Percentiles rank a stretch among this genome's conserved stretches.
Conservation (phyloP, 2,329 filamentous ascomycete species). For the Aspergillus calidoustus region DNA sequence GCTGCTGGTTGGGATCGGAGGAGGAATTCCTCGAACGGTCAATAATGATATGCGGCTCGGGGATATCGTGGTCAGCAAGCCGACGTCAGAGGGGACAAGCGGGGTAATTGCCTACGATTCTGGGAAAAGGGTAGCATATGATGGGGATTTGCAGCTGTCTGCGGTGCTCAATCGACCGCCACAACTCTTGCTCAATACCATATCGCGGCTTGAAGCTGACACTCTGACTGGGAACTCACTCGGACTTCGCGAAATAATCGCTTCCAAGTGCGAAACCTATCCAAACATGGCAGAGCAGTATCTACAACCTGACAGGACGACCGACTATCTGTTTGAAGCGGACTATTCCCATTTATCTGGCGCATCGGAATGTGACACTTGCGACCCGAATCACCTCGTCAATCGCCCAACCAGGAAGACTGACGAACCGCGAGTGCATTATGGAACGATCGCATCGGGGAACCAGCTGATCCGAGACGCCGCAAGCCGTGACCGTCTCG, state of each 20-base stretch:
- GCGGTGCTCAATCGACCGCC: constrained; percentile 8
- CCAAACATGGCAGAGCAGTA: background rate
- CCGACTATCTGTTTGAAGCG: constrained; percentile 2
- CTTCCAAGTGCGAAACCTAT: background rate
- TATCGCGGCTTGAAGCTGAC: background rate
- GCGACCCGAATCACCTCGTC: background rate
- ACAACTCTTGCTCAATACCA: background rate
- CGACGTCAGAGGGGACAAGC: background rate
- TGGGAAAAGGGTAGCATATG: background rate
- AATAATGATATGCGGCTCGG: constrained; percentile 2
- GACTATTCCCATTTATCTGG: background rate
- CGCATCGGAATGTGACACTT: too few species aligned
- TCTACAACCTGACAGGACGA: background rate
- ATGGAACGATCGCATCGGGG: constrained; percentile 11
- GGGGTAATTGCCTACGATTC: constrained; percentile 9
- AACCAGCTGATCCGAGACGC: constrained; percentile 11
- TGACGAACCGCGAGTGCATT: background rate
- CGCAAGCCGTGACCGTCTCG: background rate
- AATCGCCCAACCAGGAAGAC: background rate
- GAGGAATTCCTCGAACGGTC: constrained; percentile 32
- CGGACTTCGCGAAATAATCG: background rate
- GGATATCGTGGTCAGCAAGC: constrained; percentile 10
- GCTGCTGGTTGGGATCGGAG: constrained; percentile 38
- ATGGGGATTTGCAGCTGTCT: background rate
- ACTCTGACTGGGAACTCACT: background rate